Evolutionary conservation across 352 stramenopile genomes (phyloP), one percentile per base, ranked within the genome.

Genomic region (Elongisporangium undulatum): DNA sequence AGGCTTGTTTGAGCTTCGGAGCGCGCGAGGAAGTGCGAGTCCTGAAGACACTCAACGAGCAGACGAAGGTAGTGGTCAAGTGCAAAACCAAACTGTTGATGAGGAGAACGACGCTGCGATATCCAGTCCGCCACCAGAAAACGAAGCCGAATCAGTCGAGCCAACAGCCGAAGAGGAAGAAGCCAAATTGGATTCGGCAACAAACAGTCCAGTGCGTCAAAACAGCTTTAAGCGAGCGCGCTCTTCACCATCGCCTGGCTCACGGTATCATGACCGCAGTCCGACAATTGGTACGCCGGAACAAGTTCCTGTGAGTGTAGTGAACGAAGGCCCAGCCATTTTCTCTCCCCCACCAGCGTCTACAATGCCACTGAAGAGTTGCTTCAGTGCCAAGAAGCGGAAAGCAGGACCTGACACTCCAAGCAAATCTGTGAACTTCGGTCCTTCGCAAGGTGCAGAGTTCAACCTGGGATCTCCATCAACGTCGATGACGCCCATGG

Each of bases 401-500:
- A 8, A 73, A 63, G 17, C 61, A 57, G 8, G 64, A 67, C 0
- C 74, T 79, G 21, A 74, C 74, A 95, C 86, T 24, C 86, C 86
- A 6, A 93, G 60, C 53, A 95, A 95, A 56, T 81, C 75, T 19
- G 82, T 95, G 22, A 92, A 92, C 61, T 95, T 95, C 69, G 86
- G 86, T 29, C 84, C 86, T 10, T 72, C 86, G 5, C 72, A 90
- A 61, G 81, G 81, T 34, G 80, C 83, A 5, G 82, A 95, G 59
- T 95, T 94, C 67, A 88, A 91, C 23, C 62, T 80, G 38, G 83
- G 81, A 1, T 92, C 82, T 0, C 86, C 86, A 15, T 91, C 84
- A 9, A 94, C 82, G n/a, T 92, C 84, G 2, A 94, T 95, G 84
- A 95, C 86, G 4, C 86, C 84, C 0, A 90, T 95, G 83, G 66